Evolutionary conservation across 257 asterid genomes (phyloP).

Genomic region (Nicotiana undulata): DNA sequence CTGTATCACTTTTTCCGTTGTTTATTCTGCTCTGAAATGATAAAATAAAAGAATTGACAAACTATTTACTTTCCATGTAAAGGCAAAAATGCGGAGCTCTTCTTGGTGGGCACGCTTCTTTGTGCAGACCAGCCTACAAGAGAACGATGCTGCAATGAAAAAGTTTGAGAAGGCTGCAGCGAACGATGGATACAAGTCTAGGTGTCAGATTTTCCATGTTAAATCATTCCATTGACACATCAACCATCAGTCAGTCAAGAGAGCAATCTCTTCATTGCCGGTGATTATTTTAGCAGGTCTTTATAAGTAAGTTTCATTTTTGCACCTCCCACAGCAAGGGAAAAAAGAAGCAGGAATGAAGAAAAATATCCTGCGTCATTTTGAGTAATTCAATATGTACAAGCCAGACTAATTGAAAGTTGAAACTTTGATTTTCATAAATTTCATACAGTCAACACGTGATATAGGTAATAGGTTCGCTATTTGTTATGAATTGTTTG

Average conservation of each 20-base stretch:
- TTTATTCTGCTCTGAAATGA: background rate
- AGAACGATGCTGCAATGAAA: conserved; percentile 64
- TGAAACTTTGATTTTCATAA: background rate
- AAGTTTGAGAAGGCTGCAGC: conserved; percentile 66
- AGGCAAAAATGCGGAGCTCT: conserved; percentile 82
- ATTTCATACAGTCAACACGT: background rate
- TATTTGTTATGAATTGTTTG: background rate
- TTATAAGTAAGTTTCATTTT: background rate
- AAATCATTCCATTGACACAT: conserved; percentile 54
- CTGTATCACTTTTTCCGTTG: background rate
- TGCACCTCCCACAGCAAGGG: background rate
- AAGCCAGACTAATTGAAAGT: background rate
- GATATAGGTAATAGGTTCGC: background rate
- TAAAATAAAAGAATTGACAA: background rate
- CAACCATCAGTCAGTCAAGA: background rate
- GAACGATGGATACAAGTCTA: conserved; percentile 40
- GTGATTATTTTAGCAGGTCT: background rate
- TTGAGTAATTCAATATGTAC: conserved; percentile 7
- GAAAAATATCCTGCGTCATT: background rate
- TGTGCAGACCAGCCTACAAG: conserved; percentile 71
- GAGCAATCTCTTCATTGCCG: background rate
- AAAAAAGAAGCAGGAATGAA: background rate
- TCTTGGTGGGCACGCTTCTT: conserved; percentile 87
- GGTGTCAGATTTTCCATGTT: conserved; percentile 89
- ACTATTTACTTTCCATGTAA: background rate